Evolutionary conservation across 495 filamentous ascomycete genomes (phyloP).

Genomic region (Jackrogersella minutella): DNA sequence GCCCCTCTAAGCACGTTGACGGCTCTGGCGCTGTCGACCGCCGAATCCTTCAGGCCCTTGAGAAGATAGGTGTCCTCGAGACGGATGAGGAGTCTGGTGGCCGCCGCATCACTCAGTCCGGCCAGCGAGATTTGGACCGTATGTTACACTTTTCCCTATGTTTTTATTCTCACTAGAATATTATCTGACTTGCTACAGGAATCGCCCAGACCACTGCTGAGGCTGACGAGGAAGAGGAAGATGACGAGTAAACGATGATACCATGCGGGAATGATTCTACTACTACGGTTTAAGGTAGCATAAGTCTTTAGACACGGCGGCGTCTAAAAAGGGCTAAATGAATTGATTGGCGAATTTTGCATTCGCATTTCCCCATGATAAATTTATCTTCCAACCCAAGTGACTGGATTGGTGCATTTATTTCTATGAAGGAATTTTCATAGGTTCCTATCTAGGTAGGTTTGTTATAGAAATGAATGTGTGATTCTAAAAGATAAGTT

Average conservation of each 20-base stretch:
- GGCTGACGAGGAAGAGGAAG: constrained; percentile 73
- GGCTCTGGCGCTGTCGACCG: constrained; percentile 94
- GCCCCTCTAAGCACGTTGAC: constrained; percentile 94
- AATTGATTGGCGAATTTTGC: constrained; percentile 44
- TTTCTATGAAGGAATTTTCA: background rate
- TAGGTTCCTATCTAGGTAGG: background rate
- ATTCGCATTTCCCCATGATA: constrained; percentile 41
- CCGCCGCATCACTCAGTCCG: constrained; percentile 92
- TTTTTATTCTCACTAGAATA: background rate
- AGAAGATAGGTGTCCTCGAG: constrained; percentile 99
- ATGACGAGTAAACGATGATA: constrained; percentile 62
- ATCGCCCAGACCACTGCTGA: constrained; percentile 79
- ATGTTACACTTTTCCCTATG: constrained; percentile 26
- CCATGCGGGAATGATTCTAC: constrained; percentile 36
- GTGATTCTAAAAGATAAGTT: background rate
- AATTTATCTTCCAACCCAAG: background rate
- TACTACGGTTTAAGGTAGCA: constrained; percentile 46
- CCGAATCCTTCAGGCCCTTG: constrained; percentile 92
- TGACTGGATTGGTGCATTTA: background rate
- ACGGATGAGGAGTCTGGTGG: constrained; percentile 96
- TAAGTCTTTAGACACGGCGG: constrained; percentile 44
- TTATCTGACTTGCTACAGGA: constrained; percentile 42
- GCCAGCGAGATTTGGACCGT: constrained; percentile 99
- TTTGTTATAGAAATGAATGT: background rate
- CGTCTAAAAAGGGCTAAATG: constrained; percentile 48